phyloP scores from a whole-genome alignment of 148 eudicot genomes.

The Cornus suecica region DNA sequence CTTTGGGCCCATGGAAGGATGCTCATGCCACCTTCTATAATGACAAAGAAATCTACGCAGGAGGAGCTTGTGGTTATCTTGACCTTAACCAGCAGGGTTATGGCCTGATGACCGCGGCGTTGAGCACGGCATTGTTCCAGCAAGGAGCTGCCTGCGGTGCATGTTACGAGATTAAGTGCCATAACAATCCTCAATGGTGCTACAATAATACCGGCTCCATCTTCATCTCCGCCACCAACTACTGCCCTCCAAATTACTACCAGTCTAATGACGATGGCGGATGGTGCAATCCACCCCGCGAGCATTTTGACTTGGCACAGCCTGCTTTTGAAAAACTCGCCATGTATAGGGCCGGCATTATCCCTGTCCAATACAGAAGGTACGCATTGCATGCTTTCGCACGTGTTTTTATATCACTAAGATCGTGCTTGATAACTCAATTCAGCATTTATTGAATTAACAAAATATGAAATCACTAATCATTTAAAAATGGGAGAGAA shows the following conservation, averaged over 20 bases:
- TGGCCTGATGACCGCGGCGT: constrained; percentile 36
- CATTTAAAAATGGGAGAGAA: too few relatives aligned
- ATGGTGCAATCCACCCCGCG: constrained; percentile 54
- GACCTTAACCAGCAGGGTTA: constrained; percentile 24
- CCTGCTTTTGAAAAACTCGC: constrained; percentile 42
- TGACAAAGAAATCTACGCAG: constrained; percentile 29
- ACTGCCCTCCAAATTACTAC: constrained; percentile 34
- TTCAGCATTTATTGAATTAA: too few relatives aligned
- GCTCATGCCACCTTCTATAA: constrained; percentile 58
- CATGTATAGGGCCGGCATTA: constrained; percentile 35
- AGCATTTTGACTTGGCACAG: constrained; percentile 45
- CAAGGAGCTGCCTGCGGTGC: constrained; percentile 43
- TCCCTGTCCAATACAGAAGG: constrained; percentile 45
- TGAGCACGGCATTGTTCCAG: constrained; percentile 39
- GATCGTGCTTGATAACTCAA: too few relatives aligned
- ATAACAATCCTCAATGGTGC: constrained; percentile 30
- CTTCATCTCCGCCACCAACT: constrained; percentile 43
- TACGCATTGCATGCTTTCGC: too few relatives aligned
- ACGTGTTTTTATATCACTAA: too few relatives aligned
- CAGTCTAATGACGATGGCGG: constrained; percentile 19
- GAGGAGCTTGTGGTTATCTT: constrained; percentile 56
- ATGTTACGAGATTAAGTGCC: constrained; percentile 42
- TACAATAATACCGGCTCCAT: constrained; percentile 12
- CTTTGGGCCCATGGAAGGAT: constrained; percentile 24
- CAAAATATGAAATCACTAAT: too few relatives aligned